A percentile compares a stretch with the other conserved stretches of the same genome.
Conservation (phyloP, 495 filamentous ascomycete genomes). For the Penicillium longicatenatum region DNA sequence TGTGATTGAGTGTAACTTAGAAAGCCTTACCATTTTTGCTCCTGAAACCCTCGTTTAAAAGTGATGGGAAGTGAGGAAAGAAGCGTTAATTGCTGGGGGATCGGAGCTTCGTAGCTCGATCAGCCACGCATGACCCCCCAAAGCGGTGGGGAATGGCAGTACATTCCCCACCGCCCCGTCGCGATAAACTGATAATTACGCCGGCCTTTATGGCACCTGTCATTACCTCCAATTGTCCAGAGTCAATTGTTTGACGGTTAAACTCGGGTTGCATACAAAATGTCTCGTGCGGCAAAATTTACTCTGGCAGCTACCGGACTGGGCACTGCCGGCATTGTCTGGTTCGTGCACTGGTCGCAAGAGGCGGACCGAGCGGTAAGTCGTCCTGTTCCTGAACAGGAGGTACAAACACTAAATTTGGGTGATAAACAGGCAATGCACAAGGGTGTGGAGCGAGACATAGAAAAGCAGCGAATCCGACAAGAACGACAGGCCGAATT, state of each 20-base stretch:
- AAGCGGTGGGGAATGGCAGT: constrained; percentile 40
- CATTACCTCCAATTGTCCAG: not conserved
- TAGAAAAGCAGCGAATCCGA: constrained; percentile 91
- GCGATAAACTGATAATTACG: constrained; percentile 32
- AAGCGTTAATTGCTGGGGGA: constrained; percentile 19
- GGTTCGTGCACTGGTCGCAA: constrained; percentile 88
- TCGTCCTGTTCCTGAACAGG: constrained; percentile 8
- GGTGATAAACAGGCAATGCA: constrained; percentile 79
- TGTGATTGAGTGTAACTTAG: not conserved
- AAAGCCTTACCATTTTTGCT: constrained; percentile 44
- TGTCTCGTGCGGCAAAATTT: constrained; percentile 88
- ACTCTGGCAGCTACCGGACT: constrained; percentile 78
- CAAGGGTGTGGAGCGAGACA: constrained; percentile 87
- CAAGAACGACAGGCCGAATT: constrained; percentile 89
- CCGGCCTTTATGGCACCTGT: constrained; percentile 18
- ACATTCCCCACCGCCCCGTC: constrained; percentile 37
- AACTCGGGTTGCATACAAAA: constrained; percentile 29
- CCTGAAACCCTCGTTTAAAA: constrained; percentile 18
- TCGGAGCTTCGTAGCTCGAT: constrained; percentile 40
- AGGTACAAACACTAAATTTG: constrained; percentile 11
- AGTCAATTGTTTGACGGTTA: not conserved
- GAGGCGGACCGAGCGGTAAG: constrained; percentile 81
- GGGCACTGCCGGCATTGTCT: constrained; percentile 73
- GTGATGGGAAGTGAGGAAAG: constrained; percentile 6
- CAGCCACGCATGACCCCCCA: constrained; percentile 41